Evolutionary conservation across 306 rosid genomes (phyloP), one percentile per base, ranked within the genome.

Genomic region (Quercus glauca): DNA sequence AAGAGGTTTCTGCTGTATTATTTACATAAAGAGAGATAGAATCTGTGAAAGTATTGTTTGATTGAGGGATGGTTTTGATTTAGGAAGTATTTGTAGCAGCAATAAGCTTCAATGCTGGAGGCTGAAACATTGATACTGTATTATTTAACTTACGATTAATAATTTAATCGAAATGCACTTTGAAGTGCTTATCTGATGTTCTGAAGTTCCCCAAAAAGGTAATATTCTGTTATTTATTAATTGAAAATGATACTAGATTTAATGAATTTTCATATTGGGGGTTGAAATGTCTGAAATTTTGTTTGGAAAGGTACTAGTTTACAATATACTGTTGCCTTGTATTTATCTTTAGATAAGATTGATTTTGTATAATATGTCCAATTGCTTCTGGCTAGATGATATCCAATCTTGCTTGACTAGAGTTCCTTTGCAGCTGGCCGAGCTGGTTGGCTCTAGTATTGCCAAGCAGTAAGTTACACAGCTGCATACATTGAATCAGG

Each of bases 401-500:
- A 65, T 65, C 45, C 49, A 65, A 33, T 60, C 45, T 28, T 2
- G 19, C 29, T 21, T 13, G 14, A 74, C 8, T 69, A 1, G 71
- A 23, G 75, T 21, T 55, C 26, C 35, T 28, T 51, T 79, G 97
- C 94, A 84, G 92, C 90, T 92, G 92, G 94, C 97, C 93, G 92
- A 91, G 90, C 88, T 89, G 93, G 78, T 78, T 88, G 85, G 88
- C 90, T 73, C 11, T 28, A 90, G 89, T 84, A 56, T 73, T 81
- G 90, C 86, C 80, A 83, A 75, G 83, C 94, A 83, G 94, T 86
- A 94, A 94, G 97, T 90, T 73, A 78, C 58, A 67, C 92, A 85
- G 96, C 92, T 92, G 98, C 98, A 73, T 65, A 80, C 87, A 68
- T 82, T 83, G 31, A 89, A 69, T 76, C 9, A 20, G 55, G 77